phyloP scores from a whole-genome alignment of 2,329 filamentous ascomycete species.

The Fusarium beomiforme region DNA sequence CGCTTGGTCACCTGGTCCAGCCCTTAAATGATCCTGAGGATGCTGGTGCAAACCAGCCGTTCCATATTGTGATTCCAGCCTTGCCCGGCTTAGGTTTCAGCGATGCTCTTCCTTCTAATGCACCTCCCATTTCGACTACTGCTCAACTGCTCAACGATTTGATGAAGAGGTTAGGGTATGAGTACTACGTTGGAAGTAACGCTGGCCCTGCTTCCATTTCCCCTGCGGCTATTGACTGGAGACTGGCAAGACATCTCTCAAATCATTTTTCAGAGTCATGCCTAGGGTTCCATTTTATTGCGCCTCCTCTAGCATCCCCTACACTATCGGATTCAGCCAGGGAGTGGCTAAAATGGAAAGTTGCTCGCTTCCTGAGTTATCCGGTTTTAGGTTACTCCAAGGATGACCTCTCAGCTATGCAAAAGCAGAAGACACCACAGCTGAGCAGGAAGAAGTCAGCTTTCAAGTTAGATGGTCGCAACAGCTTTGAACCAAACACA shows the following conservation, averaged over 20 bases:
- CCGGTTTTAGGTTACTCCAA: conserved; percentile 66
- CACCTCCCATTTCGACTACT: conserved; percentile 60
- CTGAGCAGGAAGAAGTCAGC: conserved; percentile 12
- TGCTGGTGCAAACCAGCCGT: conserved; percentile 58
- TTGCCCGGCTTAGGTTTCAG: conserved; percentile 75
- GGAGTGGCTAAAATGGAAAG: conserved; percentile 65
- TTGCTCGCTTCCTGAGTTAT: conserved; percentile 60
- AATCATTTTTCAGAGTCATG: conserved; percentile 60
- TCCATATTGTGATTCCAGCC: conserved; percentile 73
- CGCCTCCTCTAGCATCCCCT: conserved; percentile 64
- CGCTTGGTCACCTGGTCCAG: conserved; percentile 64
- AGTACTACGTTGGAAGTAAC: conserved; percentile 66
- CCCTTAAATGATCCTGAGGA: conserved; percentile 64
- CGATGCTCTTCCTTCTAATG: conserved; percentile 64
- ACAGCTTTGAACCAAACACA: conserved; percentile 61
- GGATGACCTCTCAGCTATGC: conserved; percentile 60
- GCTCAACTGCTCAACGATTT: conserved; percentile 66
- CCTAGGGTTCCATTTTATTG: conserved; percentile 68
- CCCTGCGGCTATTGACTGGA: conserved; percentile 62
- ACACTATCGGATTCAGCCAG: conserved; percentile 54
- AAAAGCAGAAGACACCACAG: conserved; percentile 34
- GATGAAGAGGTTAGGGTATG: conserved; percentile 70
- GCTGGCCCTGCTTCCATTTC: conserved; percentile 58
- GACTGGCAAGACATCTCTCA: conserved; percentile 59
- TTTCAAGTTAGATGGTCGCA: conserved; percentile 42